Percentiles rank a stretch among this genome's conserved stretches.
Evolutionary conservation across 768 basidiomycete species (phyloP).

Genomic region (Suillus spraguei): DNA sequence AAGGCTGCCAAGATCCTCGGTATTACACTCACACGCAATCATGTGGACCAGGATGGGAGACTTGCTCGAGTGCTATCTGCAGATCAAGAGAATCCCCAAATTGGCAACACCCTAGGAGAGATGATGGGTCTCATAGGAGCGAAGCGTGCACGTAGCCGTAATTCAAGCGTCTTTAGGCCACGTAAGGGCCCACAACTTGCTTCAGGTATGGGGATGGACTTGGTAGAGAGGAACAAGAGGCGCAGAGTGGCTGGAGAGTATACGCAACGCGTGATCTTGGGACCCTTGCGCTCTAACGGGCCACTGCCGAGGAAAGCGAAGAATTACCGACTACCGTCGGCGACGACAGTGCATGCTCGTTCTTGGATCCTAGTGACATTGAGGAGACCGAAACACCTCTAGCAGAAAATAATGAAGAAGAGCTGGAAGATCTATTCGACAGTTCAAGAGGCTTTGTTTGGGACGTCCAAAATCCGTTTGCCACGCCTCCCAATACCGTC

Average conservation of each 20-base stretch:
- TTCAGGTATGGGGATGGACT: constrained; percentile 9
- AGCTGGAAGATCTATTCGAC: neutral
- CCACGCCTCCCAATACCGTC: constrained; percentile 1
- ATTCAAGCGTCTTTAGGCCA: constrained; percentile 12
- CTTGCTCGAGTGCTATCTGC: neutral
- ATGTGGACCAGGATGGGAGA: neutral
- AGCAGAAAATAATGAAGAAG: neutral
- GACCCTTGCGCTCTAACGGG: neutral
- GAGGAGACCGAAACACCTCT: constrained; percentile 9
- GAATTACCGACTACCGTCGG: constrained; percentile 4
- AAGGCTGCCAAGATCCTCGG: constrained; percentile 21
- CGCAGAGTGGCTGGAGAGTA: neutral
- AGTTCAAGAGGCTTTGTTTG: constrained; percentile 15
- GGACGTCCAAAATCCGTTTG: constrained; percentile 21
- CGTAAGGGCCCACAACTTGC: constrained; percentile 10
- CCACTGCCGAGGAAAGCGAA: neutral
- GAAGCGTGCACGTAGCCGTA: constrained; percentile 12
- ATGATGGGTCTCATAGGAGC: constrained; percentile 16
- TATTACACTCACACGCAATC: constrained; percentile 21
- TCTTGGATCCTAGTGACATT: constrained; percentile 4
- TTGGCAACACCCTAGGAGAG: neutral
- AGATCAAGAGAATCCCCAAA: neutral
- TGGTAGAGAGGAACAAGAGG: constrained; percentile 9
- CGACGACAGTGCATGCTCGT: constrained; percentile 10
- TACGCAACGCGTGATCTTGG: constrained; percentile 9